Conservation (phyloP, 164 flowering plant species). For the Warburgia ugandensis region DNA sequence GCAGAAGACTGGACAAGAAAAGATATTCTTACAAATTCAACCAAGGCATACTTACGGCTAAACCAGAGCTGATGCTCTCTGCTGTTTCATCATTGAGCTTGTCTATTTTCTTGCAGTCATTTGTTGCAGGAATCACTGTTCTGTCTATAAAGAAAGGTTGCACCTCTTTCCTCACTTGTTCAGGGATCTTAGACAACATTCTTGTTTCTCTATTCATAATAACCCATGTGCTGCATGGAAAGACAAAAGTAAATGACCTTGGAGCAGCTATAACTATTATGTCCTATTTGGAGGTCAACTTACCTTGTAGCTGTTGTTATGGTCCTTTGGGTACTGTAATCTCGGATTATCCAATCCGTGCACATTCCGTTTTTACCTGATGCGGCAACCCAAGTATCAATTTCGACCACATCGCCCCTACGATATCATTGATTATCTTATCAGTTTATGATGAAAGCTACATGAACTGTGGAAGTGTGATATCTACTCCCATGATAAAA, state of each 20-base stretch:
- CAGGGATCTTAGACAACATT: constrained; percentile 13
- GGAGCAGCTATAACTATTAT: not conserved
- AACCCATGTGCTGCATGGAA: constrained; percentile 7
- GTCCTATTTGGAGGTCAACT: not conserved
- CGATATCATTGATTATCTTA: too few species aligned
- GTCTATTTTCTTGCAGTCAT: constrained; percentile 45
- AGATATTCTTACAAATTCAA: not conserved
- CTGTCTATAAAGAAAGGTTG: constrained; percentile 8
- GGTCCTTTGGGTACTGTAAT: constrained; percentile 41
- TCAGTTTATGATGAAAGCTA: too few species aligned
- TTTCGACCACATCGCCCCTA: constrained; percentile 83
- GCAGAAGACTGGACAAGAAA: not conserved
- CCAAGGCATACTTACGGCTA: constrained; percentile 51
- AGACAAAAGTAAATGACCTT: not conserved
- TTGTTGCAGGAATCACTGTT: constrained; percentile 12
- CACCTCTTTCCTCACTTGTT: constrained; percentile 11
- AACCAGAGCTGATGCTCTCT: constrained; percentile 47
- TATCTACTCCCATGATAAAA: too few species aligned
- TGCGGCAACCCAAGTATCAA: constrained; percentile 86
- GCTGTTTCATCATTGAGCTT: constrained; percentile 57
- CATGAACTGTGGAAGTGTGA: too few species aligned
- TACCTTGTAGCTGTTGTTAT: constrained; percentile 85
- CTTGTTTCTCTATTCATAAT: constrained; percentile 13
- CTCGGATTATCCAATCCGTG: constrained; percentile 73
- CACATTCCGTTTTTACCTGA: constrained; percentile 84